A percentile compares a stretch with the other conserved stretches of the same genome.
phyloP scores from a whole-genome alignment of 2,329 filamentous ascomycete genomes.

The Cordyceps cicadae region DNA sequence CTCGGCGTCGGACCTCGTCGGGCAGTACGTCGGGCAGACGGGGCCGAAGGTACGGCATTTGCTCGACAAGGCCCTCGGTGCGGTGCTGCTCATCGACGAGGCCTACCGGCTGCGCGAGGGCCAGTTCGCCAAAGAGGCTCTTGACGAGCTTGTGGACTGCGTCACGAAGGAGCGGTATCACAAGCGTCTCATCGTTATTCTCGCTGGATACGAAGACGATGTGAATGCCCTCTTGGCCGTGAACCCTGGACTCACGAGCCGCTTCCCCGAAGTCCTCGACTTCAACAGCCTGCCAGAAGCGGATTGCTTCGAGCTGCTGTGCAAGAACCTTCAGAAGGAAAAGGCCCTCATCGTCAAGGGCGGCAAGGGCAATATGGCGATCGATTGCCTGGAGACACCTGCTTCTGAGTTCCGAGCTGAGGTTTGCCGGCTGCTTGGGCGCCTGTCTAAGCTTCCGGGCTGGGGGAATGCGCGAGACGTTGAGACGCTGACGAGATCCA shows the following conservation, averaged over 20 bases:
- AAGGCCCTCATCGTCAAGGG: conserved; percentile 16
- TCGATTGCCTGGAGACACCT: conserved; percentile 20
- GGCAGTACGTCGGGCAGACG: conserved; percentile 60
- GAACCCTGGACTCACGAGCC: conserved; percentile 55
- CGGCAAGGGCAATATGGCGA: conserved; percentile 18
- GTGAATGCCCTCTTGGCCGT: conserved; percentile 54
- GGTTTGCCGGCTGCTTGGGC: conserved; percentile 25
- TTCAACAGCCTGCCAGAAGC: conserved; percentile 40
- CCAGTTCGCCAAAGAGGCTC: conserved; percentile 47
- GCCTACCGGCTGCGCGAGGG: conserved; percentile 56
- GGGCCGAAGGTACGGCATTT: conserved; percentile 53
- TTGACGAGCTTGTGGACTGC: conserved; percentile 45
- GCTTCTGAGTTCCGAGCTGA: conserved; percentile 5
- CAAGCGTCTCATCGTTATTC: conserved; percentile 55
- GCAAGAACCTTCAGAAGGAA: conserved; percentile 29
- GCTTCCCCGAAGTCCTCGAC: conserved; percentile 54
- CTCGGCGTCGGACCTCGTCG: conserved; percentile 62
- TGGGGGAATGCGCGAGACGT: conserved; percentile 62
- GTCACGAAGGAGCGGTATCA: conserved; percentile 48
- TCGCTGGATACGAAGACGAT: conserved; percentile 60
- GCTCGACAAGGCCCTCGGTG: conserved; percentile 55
- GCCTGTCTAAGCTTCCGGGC: conserved; percentile 33
- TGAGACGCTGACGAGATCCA: conserved; percentile 40
- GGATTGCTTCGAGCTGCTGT: conserved; percentile 32
- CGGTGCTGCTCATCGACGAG: conserved; percentile 64